Conservation (phyloP, 2,329 filamentous ascomycete species). For the Colletotrichum endophyticum region DNA sequence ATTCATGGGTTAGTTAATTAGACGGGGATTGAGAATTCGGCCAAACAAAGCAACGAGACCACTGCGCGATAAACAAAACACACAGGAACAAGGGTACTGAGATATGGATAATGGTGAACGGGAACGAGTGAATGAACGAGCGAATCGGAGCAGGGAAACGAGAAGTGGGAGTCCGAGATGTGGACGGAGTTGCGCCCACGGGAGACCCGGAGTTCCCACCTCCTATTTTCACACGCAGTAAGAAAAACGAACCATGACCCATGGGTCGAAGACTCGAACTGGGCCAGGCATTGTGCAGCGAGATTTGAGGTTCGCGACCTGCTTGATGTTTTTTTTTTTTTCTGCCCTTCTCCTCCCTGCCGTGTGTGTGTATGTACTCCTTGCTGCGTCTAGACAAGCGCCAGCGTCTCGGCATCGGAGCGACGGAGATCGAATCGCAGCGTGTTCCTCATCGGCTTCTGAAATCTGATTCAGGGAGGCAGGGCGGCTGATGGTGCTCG, state of each 20-base stretch:
- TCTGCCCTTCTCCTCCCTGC: neutral
- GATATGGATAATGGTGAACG: neutral
- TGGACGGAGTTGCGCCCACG: neutral
- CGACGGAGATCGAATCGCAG: slow-evolving; percentile 6
- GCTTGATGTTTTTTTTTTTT: neutral
- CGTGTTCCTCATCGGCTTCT: neutral
- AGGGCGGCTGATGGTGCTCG: neutral
- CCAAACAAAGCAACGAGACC: neutral
- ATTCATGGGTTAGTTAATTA: neutral
- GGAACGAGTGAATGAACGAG: neutral
- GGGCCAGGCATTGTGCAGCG: neutral
- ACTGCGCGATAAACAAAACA: neutral
- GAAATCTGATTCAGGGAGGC: slow-evolving; percentile 2
- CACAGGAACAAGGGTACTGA: neutral
- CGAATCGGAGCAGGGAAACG: neutral
- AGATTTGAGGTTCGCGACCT: neutral
- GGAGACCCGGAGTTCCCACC: slow-evolving; percentile 1
- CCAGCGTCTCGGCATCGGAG: neutral
- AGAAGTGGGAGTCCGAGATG: neutral
- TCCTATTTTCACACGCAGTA: neutral
- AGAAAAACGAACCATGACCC: neutral
- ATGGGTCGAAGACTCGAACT: neutral
- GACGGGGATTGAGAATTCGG: neutral
- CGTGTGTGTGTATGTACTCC: neutral
- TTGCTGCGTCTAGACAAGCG: neutral